phyloP scores from a whole-genome alignment of 768 basidiomycete species.

The Lyophyllum atratum region DNA sequence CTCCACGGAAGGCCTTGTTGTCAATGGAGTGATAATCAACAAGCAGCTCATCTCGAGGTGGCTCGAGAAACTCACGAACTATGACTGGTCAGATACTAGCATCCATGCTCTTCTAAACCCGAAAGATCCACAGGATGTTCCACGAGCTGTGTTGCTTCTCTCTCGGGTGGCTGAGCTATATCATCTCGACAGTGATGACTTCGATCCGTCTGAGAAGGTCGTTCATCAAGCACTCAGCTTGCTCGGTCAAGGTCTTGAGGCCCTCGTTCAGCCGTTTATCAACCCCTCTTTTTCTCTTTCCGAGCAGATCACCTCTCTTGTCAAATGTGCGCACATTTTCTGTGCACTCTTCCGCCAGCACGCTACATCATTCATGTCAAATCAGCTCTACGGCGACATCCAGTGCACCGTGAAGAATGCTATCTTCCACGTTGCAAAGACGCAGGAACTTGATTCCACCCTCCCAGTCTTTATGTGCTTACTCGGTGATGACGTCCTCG shows the following conservation, averaged over 20 bases:
- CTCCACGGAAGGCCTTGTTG: conserved; percentile 18
- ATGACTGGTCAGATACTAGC: conserved; percentile 25
- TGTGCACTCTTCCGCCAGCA: conserved; percentile 24
- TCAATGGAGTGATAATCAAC: conserved; percentile 21
- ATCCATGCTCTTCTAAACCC: conserved; percentile 26
- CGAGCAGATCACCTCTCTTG: conserved; percentile 26
- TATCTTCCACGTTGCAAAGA: conserved; percentile 23
- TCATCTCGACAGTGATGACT: conserved; percentile 8
- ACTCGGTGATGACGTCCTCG: conserved; percentile 29
- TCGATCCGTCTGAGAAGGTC: conserved; percentile 20
- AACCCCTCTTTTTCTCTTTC: conserved; percentile 19
- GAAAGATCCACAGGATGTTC: conserved; percentile 32
- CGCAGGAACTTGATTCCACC: conserved; percentile 21
- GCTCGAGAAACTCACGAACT: conserved; percentile 19
- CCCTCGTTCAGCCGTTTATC: conserved; percentile 27
- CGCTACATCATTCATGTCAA: conserved; percentile 23
- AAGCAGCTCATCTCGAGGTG: conserved; percentile 17
- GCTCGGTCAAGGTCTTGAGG: conserved; percentile 28
- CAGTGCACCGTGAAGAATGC: conserved; percentile 31
- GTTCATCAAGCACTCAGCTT: conserved; percentile 20
- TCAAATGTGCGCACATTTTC: conserved; percentile 23
- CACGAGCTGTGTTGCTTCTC: conserved; percentile 29
- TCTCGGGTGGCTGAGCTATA: conserved; percentile 15
- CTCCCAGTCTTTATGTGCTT: conserved; percentile 20
- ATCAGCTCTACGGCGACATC: conserved; percentile 30